phyloP scores from a whole-genome alignment of 1,284 basidiomycete genomes.

The Ceratobasidium sp. region DNA sequence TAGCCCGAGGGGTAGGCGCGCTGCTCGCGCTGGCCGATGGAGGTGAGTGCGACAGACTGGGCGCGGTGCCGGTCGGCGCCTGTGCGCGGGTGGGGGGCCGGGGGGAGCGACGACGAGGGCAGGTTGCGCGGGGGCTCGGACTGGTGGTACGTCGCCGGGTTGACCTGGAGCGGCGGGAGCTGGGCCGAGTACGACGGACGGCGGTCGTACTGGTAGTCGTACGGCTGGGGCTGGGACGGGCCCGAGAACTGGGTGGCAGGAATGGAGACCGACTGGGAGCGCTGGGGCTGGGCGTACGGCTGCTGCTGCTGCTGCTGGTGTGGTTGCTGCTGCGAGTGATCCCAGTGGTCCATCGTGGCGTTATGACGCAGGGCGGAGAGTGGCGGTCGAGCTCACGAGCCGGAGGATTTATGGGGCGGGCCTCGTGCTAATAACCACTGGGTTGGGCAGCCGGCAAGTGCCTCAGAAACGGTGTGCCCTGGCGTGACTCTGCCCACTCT shows the following conservation, averaged over 20 bases:
- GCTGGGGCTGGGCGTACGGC: neutral
- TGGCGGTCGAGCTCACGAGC: neutral
- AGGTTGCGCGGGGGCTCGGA: slow-evolving; percentile 10
- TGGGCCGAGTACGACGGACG: neutral
- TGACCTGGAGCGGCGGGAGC: slow-evolving; percentile 21
- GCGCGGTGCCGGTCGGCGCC: neutral
- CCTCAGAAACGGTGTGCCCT: neutral
- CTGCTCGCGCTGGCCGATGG: slow-evolving; percentile 27
- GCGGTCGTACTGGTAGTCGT: slow-evolving; percentile 14
- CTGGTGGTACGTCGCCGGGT: slow-evolving; percentile 23
- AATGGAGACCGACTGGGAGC: slow-evolving; percentile 33
- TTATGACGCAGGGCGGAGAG: neutral
- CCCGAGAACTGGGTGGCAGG: neutral
- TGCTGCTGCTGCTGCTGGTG: neutral
- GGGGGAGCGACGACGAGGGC: slow-evolving; percentile 19
- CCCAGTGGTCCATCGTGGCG: neutral
- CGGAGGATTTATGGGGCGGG: no score
- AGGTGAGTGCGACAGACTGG: slow-evolving; percentile 24
- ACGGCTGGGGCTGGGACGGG: neutral
- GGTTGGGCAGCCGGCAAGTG: no score
- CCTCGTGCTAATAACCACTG: no score
- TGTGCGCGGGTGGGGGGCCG: neutral
- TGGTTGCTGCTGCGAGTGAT: slow-evolving; percentile 1
- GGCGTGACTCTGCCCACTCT: neutral
- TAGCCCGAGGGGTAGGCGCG: neutral